Base-by-base conservation (phyloP, 2,329 filamentous ascomycete genomes). In the Tolypocladium pustulatum region DNA sequence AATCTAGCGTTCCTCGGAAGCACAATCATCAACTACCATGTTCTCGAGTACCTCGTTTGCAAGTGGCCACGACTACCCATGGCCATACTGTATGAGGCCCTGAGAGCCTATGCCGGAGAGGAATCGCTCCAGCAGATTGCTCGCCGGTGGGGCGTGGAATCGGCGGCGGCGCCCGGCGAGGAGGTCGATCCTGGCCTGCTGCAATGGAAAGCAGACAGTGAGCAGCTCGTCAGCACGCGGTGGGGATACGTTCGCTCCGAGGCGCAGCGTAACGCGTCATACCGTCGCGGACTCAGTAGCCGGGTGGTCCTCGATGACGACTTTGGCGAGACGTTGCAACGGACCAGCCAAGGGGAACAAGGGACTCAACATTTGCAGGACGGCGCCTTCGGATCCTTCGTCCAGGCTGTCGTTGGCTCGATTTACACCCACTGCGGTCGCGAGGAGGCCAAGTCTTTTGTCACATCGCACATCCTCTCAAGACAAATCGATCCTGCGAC, bases 111-210 rank as follows among this genome's bases (percentile, higher is more conserved):
- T 71, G 82, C 87, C 54, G 94, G 94, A 5, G 81, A 84, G 7
- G 83, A 85, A 64, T 86, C 92, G 1, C 80, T 97, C 54, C 78
- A 86, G 56, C 79, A 85, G 25, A 82, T 97, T 64, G 85, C 89
- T 20, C 78, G 81, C 62, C 89, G 94, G 75, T 99, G 94, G 94
- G 94, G 94, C 75, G 85, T 97, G 20, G 93, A 97, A 72, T 76
- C 80, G 51, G 93, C 90, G n/a, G 90, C 89, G 13, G 87, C 85
- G 25, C 94, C 94, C 0, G 94, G 93, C 56, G 84, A 84, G 60
- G 93, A 97, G 75, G 92, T 97, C 58, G 94, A 99, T 71, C 87
- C 92, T 0, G 94, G 93, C 7, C 78, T 96, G 57, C 78, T 99
- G 61, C 94, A 97, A 71, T 96, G 91, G 79, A 76, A 76, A 74